Conservation (phyloP, 2,329 filamentous ascomycete genomes). For the Dryadomyces quercivorus region DNA sequence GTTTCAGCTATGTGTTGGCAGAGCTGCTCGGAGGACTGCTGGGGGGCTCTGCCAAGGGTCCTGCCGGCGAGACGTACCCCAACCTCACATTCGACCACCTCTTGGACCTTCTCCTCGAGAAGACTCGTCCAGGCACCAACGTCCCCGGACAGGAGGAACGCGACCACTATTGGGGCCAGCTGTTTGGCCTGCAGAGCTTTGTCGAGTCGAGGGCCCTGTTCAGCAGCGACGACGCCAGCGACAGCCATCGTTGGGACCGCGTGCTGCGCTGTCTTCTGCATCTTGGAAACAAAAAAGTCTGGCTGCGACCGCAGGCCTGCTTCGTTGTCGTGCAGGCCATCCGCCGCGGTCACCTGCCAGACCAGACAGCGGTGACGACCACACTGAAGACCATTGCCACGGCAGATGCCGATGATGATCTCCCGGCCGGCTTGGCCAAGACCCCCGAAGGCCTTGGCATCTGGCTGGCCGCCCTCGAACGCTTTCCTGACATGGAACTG, state of each 20-base stretch:
- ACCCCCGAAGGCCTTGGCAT: conserved; percentile 83
- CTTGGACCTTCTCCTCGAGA: conserved; percentile 39
- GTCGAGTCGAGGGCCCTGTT: conserved; percentile 68
- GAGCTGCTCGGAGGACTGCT: conserved; percentile 67
- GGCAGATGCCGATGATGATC: not conserved
- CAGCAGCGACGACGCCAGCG: conserved; percentile 12
- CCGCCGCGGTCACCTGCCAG: conserved; percentile 37
- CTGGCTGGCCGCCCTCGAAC: conserved; percentile 61
- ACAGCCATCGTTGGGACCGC: conserved; percentile 47
- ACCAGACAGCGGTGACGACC: conserved; percentile 40
- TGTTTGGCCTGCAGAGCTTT: conserved; percentile 81
- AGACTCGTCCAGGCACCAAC: conserved; percentile 41
- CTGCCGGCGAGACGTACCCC: conserved; percentile 23
- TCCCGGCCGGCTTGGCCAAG: conserved; percentile 46
- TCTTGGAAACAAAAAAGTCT: conserved; percentile 70
- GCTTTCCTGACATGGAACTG: conserved; percentile 51
- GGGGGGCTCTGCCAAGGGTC: conserved; percentile 26
- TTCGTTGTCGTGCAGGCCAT: conserved; percentile 68
- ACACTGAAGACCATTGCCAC: conserved; percentile 48
- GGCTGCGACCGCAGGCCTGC: conserved; percentile 80
- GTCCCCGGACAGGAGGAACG: conserved; percentile 62
- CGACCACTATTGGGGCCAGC: conserved; percentile 71
- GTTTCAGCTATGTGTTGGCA: conserved; percentile 79
- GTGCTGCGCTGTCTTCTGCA: conserved; percentile 64
- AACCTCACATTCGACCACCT: conserved; percentile 44